phyloP scores from a whole-genome alignment of 345 rosid species.

The Eucalyptus sp. region DNA sequence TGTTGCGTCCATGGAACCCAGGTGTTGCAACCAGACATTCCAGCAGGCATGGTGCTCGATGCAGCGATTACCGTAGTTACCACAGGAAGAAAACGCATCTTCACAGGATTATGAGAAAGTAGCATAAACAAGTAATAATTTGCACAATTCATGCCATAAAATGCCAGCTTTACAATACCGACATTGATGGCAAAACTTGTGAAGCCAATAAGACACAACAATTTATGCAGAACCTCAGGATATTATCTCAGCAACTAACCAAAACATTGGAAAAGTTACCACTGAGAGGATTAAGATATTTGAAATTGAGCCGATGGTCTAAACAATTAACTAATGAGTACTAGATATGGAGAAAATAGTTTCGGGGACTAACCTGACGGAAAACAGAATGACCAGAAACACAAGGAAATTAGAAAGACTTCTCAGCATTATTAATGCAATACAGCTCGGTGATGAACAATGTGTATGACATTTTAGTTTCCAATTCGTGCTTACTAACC shows the following conservation, averaged over 20 bases:
- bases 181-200: background rate
- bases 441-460: background rate
- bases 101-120: background rate
- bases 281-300: background rate
- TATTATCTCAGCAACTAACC: background rate
- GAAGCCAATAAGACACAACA: background rate
- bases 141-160: background rate
- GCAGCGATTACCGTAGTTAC: background rate
- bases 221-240: background rate
- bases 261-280: background rate
- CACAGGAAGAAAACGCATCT: background rate
- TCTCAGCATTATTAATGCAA: background rate
- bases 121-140: background rate
- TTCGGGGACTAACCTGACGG: background rate
- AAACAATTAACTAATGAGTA: background rate
- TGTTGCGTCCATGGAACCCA: background rate
- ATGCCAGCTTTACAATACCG: background rate
- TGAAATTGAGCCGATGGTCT: background rate
- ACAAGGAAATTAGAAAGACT: background rate
- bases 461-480: background rate
- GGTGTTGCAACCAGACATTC: background rate
- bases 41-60: background rate
- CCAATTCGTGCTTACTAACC: background rate
- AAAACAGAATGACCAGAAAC: background rate
- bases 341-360: background rate